Conservation (phyloP, 2,329 filamentous ascomycete genomes). For the Lasiodiplodia sp. region DNA sequence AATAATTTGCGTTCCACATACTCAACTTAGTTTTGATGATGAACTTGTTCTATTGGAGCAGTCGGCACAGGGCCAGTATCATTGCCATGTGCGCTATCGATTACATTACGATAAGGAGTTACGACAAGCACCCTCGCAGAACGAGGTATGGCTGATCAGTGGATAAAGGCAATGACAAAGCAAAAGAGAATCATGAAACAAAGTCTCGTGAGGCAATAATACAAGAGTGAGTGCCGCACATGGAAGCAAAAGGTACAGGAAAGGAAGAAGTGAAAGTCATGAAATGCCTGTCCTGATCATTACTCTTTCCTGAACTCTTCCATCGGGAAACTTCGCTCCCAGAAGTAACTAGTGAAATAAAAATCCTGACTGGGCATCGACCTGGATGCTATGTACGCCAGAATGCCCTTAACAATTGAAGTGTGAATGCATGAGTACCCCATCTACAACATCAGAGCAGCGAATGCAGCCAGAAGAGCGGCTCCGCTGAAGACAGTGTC, state of each 20-base stretch:
- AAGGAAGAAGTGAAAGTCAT: background rate
- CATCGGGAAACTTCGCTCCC: background rate
- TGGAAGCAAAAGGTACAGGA: background rate
- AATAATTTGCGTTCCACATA: too few relatives aligned
- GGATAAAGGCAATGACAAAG: background rate
- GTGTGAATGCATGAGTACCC: constrained; percentile 1
- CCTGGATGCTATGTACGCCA: constrained; percentile 16
- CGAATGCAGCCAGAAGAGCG: background rate
- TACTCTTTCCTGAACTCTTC: background rate
- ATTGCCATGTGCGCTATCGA: background rate
- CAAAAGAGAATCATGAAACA: background rate
- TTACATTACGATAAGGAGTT: background rate
- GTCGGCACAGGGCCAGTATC: too few relatives aligned
- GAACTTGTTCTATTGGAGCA: too few relatives aligned
- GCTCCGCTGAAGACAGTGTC: constrained; percentile 7
- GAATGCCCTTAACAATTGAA: background rate
- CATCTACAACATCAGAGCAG: constrained; percentile 6
- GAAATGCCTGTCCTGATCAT: background rate
- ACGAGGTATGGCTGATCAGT: background rate
- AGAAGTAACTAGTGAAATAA: background rate
- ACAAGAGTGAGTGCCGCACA: background rate
- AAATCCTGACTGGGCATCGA: background rate
- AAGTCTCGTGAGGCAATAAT: background rate
- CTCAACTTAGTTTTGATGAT: background rate
- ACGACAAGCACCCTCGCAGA: background rate